Evolutionary conservation across 177 flowering plant genomes (phyloP), one percentile per base, ranked within the genome.

Genomic region (Vitis hybrid): DNA sequence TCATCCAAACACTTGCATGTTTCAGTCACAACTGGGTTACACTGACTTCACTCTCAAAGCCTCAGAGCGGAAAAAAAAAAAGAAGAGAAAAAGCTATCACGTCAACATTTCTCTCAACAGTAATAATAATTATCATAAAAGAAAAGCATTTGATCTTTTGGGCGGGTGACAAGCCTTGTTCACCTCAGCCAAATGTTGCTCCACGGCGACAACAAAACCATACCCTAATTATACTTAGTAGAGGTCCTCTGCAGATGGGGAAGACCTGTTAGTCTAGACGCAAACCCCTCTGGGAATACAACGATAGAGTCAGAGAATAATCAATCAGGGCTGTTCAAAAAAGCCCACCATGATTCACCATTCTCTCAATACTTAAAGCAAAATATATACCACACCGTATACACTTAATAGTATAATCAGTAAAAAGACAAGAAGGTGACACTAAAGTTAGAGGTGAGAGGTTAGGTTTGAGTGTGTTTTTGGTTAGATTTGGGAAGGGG

Each of bases 141-240:
- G 12, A 13, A 48, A 48, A 63, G 19, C 66, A 45, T 5, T 63
- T 34, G 45, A 5, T 39, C 29, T 14, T 59, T 65, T 50, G 69
- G 65, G 68, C 69, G 69, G 74, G 74, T 65, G 74, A 71, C 68
- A 53, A 45, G 13, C 64, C 69, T 31, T 5, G 10, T 59, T 66
- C 67, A 59, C 74, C 68, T 60, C 58, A 59, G 57, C 74, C 63
- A 57, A 65, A 63, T n/a, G 45, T 39, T 31, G 34, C 39, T 31
- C 65, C 3, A 50, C 5, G 15, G 48, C 14, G 18, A 39, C 65
- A 7, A 62, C 50, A n/a, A 9, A 39, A 15, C 34, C 34, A 9
- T 34, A 62, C 34, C 16, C 29, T 26, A 26, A 26, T 26, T 26
- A 26, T 62, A 62, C 50, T 62, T 14, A 18, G 7, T 53, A 11